These are phyloP conservation scores for Leucocoprinus leucothites DNA, from an alignment of 768 basidiomycete species.

Conservation along the genomic window DNA sequence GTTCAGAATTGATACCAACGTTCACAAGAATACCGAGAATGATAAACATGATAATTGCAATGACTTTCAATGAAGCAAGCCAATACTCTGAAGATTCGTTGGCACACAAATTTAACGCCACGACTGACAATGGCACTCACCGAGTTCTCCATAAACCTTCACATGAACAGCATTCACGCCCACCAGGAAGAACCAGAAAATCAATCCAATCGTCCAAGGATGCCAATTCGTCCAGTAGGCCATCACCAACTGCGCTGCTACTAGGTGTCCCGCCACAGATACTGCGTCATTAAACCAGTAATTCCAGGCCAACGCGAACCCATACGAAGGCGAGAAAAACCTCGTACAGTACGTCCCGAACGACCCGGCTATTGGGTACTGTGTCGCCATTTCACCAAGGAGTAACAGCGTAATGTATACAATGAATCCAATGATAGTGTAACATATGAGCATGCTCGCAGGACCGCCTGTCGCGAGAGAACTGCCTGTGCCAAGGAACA, in stretches of 20 bases:
- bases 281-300: constrained; percentile 92
- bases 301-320: constrained; percentile 86
- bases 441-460: constrained; percentile 84
- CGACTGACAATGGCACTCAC: constrained; percentile 31
- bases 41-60: constrained; percentile 76
- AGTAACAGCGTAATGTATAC: constrained; percentile 77
- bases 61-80: constrained; percentile 81
- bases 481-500: constrained; percentile 66
- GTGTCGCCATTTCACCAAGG: constrained; percentile 87
- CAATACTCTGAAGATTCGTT: constrained; percentile 64
- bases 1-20: constrained; percentile 67
- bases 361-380: constrained; percentile 85
- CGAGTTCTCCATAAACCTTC: constrained; percentile 79
- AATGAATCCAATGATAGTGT: constrained; percentile 68
- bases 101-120: neutral
- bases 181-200: constrained; percentile 77
- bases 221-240: constrained; percentile 67
- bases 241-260: constrained; percentile 80
- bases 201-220: constrained; percentile 70
- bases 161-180: constrained; percentile 69
- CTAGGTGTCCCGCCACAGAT: constrained; percentile 81
- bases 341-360: constrained; percentile 85
- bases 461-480: constrained; percentile 84
- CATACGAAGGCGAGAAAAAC: constrained; percentile 86
- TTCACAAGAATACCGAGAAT: constrained; percentile 79